These are phyloP conservation scores for Colletotrichum gigasporum DNA, from an alignment of 2,329 filamentous ascomycete species.

Conservation along the genomic window DNA sequence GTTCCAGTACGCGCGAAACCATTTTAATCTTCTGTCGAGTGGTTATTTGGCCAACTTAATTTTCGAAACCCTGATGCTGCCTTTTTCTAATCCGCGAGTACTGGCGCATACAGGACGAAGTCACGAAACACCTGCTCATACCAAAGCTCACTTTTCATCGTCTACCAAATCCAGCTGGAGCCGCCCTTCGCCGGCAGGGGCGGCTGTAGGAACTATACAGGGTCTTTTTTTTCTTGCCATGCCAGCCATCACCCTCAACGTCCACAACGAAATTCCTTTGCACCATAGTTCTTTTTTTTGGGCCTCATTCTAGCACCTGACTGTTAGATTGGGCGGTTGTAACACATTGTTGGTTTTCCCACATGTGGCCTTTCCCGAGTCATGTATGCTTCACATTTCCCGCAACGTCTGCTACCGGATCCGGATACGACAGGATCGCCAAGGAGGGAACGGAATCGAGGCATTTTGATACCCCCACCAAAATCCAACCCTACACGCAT, in stretches of 20 bases:
- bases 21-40: slow-evolving; percentile 33
- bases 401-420: slow-evolving; percentile 27
- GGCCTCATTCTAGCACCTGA: slow-evolving; percentile 20
- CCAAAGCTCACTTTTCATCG: slow-evolving; percentile 30
- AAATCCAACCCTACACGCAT: slow-evolving; percentile 29
- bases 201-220: slow-evolving; percentile 28
- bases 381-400: slow-evolving; percentile 33
- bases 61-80: slow-evolving; percentile 31
- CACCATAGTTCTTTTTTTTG: slow-evolving; percentile 26
- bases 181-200: slow-evolving; percentile 23
- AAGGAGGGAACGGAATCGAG: slow-evolving; percentile 32
- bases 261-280: slow-evolving; percentile 28
- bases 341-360: slow-evolving; percentile 30
- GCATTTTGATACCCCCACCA: slow-evolving; percentile 33
- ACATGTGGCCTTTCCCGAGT: slow-evolving; percentile 32
- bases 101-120: slow-evolving; percentile 33
- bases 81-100: slow-evolving; percentile 33
- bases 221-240: slow-evolving; percentile 21
- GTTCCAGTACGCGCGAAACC: slow-evolving; percentile 33
- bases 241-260: slow-evolving; percentile 15
- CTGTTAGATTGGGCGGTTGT: slow-evolving; percentile 32
- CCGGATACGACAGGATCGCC: slow-evolving; percentile 28
- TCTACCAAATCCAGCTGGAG: slow-evolving; percentile 28
- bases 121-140: slow-evolving; percentile 34
- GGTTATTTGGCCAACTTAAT: slow-evolving; percentile 33